Evolutionary conservation across 2,329 filamentous ascomycete species (phyloP), one percentile per base, ranked within the genome.

Genomic region (Beauveria pseudobassiana): DNA sequence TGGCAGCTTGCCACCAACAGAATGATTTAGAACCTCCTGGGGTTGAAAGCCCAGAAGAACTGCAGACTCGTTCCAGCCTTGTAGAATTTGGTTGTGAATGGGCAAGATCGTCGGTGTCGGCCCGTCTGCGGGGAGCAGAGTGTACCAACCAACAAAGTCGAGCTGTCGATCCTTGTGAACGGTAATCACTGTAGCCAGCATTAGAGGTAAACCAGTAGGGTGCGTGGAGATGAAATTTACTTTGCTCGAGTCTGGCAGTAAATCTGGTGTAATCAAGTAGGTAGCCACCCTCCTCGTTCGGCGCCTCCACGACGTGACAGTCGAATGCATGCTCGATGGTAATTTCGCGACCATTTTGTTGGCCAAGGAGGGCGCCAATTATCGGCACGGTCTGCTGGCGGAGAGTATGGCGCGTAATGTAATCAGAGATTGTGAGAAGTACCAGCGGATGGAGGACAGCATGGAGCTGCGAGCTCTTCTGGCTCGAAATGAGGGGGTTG

Each of bases 271-370:
- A 74, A 66, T 93, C 84, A 9, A 96, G 76, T 38, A 84, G 73
- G 48, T 86, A 80, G 50, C 86, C 78, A 38, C 83, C 85, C 49
- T 86, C 79, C 0, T 78, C 71, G 16, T 74, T 72, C 53, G 72
- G 70, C 20, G 76, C 73, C 64, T 70, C 72, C 38, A 73, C 71
- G 1, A 85, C 78, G 64, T 88, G 85, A 73, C 89, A 91, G 71
- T 97, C 92, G 71, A 96, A 98, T 4, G 91, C 92, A 77, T 96
- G 88, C 74, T 98, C 93, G 66, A 97, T 87, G 10, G 91, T 96
- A 68, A 97, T 88, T 69, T 93, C 87, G 62, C 91, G 88, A 22
- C 93, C 93, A 78, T 91, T 90, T 69, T 97, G 93, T 71, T 95
- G 90, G 18, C 95, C 95, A 6, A 99, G 77, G n/a, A 99, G 81